Base-by-base conservation (phyloP, 1,139 yeast genomes). In the Yamadazyma atmosphaerica region DNA sequence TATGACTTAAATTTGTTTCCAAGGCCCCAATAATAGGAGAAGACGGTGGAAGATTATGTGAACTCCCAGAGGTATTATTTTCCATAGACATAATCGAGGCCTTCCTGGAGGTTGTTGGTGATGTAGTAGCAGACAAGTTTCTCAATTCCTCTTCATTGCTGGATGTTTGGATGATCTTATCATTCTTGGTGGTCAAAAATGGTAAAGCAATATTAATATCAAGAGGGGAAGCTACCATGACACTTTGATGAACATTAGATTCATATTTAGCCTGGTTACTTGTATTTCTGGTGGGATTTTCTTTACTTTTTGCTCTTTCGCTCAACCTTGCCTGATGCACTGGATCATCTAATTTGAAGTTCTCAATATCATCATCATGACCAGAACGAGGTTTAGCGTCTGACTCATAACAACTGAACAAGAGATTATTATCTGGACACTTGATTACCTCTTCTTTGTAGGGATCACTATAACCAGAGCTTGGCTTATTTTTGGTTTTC, bases 381-480 rank as follows among this genome's bases (percentile, higher is more conserved):
- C 35, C 26, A 8, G 14, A 25, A 10, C 32, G 32, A 9, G 28
- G 17, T 18, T 39, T 41, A 13, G 41, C 38, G 24, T 45, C 51
- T 1, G 60, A 56, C 36, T 77, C 76, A 46, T 77, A 77, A 48
- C 85, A 78, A 42, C 78, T 74, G 16, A 80, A 77, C 28, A 83
- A 56, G 35, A 83, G 57, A 50, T 83, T 82, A 45, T 81, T 84
- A 44, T 79, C 73, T 1, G 74, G 70, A 51, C 85, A 78, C 41
- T 74, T 76, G 26, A 77, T 71, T 1, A 83, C 72, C 32, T 81
- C 72, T 51, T 83, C 87, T 43, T 84, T 83, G 49, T 78, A 78
- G n/a, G 84, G 70, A 31, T 64, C 73, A 4, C 48, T 34, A 22
- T 45, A 50, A 10, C 61, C 53, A 2, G 66, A 55, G 2, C 66